phyloP scores from a whole-genome alignment of 2,329 filamentous ascomycete genomes.

The Alternaria sp. region DNA sequence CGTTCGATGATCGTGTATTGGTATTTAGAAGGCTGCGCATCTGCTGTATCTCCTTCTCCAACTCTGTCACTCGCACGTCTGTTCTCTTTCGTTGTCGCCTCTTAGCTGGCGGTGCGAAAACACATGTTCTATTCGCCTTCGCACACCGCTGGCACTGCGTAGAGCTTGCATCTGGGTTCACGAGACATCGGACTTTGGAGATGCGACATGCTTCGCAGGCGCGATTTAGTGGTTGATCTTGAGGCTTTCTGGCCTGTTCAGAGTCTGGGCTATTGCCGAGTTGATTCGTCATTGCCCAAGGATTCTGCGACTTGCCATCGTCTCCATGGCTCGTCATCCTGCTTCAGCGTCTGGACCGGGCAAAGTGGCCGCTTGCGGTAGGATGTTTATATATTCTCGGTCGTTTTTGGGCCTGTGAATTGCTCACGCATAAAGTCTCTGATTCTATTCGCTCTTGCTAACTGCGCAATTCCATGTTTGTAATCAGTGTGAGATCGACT shows the following conservation, averaged over 20 bases:
- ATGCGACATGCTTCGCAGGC: conserved; percentile 50
- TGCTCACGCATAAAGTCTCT: conserved; percentile 10
- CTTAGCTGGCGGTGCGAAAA: conserved; percentile 51
- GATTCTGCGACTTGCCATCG: conserved; percentile 15
- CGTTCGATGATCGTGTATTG: conserved; percentile 34
- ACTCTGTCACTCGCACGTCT: conserved; percentile 49
- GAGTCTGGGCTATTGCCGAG: conserved; percentile 25
- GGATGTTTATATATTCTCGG: neutral
- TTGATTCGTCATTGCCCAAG: conserved; percentile 27
- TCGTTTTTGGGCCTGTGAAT: neutral
- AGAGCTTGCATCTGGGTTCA: conserved; percentile 36
- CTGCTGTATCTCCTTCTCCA: conserved; percentile 49
- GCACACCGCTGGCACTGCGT: conserved; percentile 49
- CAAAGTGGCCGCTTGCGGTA: neutral
- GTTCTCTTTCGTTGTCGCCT: conserved; percentile 49
- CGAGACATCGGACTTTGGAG: conserved; percentile 49
- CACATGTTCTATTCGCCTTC: conserved; percentile 43
- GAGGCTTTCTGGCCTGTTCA: conserved; percentile 30
- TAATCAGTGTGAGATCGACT: conserved; percentile 14
- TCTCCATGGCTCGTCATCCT: conserved; percentile 25
- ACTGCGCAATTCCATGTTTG: conserved; percentile 22
- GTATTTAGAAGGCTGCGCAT: conserved; percentile 45
- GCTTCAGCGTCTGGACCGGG: neutral
- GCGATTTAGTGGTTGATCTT: conserved; percentile 46
- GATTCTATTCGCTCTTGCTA: conserved; percentile 15